A percentile compares a stretch with the other conserved stretches of the same genome.
Conservation (phyloP, 2,329 filamentous ascomycete genomes). For the Fusarium sacchari region DNA sequence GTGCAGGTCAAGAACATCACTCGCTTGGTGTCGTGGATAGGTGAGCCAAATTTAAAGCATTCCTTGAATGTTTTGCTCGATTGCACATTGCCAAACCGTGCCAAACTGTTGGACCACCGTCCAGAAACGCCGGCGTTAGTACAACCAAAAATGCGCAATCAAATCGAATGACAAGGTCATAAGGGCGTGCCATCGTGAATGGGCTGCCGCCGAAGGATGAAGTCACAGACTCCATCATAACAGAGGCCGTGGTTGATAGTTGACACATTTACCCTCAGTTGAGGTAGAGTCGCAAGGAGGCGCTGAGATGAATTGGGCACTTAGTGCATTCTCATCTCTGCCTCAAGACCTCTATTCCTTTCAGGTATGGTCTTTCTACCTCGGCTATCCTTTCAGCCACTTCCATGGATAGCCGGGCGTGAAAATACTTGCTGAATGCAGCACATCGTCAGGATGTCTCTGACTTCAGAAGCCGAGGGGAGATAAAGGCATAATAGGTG, state of each 20-base stretch:
- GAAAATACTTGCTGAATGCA: conserved; percentile 4
- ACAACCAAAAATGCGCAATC: conserved; percentile 22
- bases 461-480: conserved; percentile 64
- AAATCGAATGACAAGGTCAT: conserved; percentile 42
- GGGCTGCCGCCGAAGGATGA: conserved; percentile 33
- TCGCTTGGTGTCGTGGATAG: conserved; percentile 15
- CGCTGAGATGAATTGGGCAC: background rate
- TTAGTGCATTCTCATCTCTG: background rate
- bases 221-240: conserved; percentile 20
- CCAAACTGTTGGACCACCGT: conserved; percentile 5
- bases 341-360: background rate
- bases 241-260: background rate
- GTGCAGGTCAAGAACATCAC: conserved; percentile 11
- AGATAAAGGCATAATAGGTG: conserved; percentile 73
- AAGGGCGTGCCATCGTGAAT: conserved; percentile 50
- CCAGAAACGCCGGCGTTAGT: conserved; percentile 27
- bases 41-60: background rate
- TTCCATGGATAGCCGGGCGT: conserved; percentile 2
- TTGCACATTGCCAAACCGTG: conserved; percentile 16
- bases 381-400: background rate
- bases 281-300: background rate
- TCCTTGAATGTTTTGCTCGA: conserved; percentile 9
- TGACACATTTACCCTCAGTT: background rate
- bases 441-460: conserved; percentile 11
- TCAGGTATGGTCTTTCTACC: background rate